Evolutionary conservation across 257 asterid species (phyloP).

Genomic region (Solanum chmielewskii): DNA sequence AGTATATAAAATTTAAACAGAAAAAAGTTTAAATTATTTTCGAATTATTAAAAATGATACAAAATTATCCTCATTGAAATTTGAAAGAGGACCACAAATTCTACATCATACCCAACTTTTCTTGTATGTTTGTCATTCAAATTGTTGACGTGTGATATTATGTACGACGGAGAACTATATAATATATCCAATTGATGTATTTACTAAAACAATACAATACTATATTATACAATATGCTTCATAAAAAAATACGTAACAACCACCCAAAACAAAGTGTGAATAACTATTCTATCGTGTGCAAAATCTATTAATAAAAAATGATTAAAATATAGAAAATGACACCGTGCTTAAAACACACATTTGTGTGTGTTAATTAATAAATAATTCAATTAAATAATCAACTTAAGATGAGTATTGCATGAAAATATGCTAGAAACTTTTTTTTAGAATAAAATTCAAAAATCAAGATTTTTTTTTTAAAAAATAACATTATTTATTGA

Average conservation of each 20-base stretch:
- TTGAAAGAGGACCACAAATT: background rate
- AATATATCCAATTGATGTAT: too few species aligned
- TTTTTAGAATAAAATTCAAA: background rate
- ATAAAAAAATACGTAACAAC: too few species aligned
- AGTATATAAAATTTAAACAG: too few species aligned
- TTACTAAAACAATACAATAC: too few species aligned
- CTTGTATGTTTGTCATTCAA: background rate
- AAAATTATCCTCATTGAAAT: background rate
- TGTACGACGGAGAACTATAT: rapidly evolving
- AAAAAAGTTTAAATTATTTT: too few species aligned
- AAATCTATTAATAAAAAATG: background rate
- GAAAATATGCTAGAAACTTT: background rate
- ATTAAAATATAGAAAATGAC: background rate
- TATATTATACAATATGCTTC: background rate
- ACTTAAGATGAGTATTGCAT: background rate
- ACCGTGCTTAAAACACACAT: background rate
- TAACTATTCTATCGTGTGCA: background rate
- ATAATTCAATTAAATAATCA: background rate
- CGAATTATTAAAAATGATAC: too few species aligned
- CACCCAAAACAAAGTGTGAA: background rate
- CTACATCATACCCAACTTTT: background rate
- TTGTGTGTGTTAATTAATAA: background rate
- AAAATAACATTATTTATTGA: background rate
- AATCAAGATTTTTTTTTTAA: background rate
- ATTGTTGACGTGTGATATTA: too few species aligned